phyloP scores from a whole-genome alignment of 2,329 filamentous ascomycete species.

The Pyrenochaeta sp. region DNA sequence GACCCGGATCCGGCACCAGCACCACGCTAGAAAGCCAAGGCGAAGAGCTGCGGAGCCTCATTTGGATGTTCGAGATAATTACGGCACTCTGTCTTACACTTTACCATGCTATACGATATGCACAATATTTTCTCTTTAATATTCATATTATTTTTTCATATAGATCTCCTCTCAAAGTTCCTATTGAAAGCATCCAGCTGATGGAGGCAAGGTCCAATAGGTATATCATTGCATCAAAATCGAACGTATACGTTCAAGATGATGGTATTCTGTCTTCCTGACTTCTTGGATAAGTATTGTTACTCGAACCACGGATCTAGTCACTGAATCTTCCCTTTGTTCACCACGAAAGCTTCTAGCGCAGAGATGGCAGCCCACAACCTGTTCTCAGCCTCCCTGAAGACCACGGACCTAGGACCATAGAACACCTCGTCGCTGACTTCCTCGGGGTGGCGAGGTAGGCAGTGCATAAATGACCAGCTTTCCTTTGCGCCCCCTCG shows the following conservation, averaged over 20 bases:
- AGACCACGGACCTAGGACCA: constrained; percentile 83
- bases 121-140: neutral
- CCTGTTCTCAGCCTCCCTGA: constrained; percentile 92
- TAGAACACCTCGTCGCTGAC: constrained; percentile 97
- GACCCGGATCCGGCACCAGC: neutral
- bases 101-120: neutral
- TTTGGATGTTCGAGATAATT: neutral
- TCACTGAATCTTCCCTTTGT: constrained; percentile 79
- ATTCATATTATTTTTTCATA: neutral
- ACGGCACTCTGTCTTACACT: neutral
- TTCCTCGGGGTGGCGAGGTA: constrained; percentile 91
- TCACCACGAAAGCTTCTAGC: constrained; percentile 90
- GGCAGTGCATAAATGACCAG: constrained; percentile 99
- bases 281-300: neutral
- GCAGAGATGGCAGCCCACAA: constrained; percentile 88
- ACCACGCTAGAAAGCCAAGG: neutral
- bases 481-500: constrained; percentile 83
- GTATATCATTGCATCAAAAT: too few relatives aligned
- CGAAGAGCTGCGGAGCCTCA: neutral
- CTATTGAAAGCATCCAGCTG: too few relatives aligned
- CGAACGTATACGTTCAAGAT: neutral
- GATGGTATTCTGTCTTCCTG: neutral
- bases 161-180: neutral
- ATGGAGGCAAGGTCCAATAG: too few relatives aligned
- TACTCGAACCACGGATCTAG: constrained; percentile 40